Evolutionary conservation across 495 filamentous ascomycete genomes (phyloP).

Genomic region (Penicillium silybi): DNA sequence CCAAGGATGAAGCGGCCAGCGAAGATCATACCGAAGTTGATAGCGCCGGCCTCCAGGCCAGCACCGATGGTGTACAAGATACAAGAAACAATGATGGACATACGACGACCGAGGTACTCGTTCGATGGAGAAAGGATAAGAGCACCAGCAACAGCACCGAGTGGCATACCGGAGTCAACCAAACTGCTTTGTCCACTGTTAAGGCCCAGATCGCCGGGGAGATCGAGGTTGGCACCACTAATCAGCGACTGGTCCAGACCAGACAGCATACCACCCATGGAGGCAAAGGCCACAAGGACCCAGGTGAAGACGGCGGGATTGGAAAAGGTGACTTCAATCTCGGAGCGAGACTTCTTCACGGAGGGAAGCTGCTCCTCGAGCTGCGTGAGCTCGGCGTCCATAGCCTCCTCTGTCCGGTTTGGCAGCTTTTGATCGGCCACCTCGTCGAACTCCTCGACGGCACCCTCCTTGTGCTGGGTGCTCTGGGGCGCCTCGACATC

Average conservation of each 20-base stretch:
- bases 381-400: slow-evolving; percentile 33
- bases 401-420: slow-evolving; percentile 29
- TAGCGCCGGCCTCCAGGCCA: slow-evolving; percentile 54
- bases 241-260: slow-evolving; percentile 61
- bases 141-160: slow-evolving; percentile 58
- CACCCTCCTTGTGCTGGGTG: slow-evolving; percentile 24
- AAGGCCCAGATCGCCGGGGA: slow-evolving; percentile 47
- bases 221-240: slow-evolving; percentile 54
- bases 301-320: slow-evolving; percentile 51
- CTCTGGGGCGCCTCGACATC: slow-evolving; percentile 28
- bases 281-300: slow-evolving; percentile 59
- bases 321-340: slow-evolving; percentile 27
- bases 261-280: slow-evolving; percentile 58
- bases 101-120: slow-evolving; percentile 54
- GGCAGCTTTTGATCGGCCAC: slow-evolving; percentile 23
- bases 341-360: slow-evolving; percentile 27
- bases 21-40: slow-evolving; percentile 58
- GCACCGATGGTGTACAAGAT: slow-evolving; percentile 58
- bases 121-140: slow-evolving; percentile 54
- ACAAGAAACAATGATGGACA: slow-evolving; percentile 56
- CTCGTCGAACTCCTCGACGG: slow-evolving; percentile 26
- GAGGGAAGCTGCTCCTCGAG: slow-evolving; percentile 30
- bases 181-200: slow-evolving; percentile 45
- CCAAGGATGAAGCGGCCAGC: slow-evolving; percentile 58
- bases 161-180: slow-evolving; percentile 56